These are phyloP conservation scores for Gaillardinia entomophila DNA, from an alignment of 805 yeast genomes.

Conservation along the genomic window DNA sequence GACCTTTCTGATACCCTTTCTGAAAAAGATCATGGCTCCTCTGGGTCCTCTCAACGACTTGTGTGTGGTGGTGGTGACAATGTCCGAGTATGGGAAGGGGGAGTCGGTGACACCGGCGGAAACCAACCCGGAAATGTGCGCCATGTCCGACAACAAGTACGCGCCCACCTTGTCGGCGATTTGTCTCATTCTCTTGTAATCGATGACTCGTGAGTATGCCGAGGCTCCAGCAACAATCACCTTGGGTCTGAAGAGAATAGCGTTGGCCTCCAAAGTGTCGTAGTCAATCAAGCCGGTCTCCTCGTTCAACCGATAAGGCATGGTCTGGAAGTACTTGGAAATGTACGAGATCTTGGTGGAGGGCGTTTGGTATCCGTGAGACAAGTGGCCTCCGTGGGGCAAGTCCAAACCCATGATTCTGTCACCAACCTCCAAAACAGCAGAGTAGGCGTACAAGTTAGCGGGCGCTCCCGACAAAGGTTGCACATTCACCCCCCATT, in stretches of 20 bases:
- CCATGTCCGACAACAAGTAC: slow-evolving; percentile 94
- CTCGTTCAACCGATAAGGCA: slow-evolving; percentile 94
- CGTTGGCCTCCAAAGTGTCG: slow-evolving; percentile 89
- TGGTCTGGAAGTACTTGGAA: slow-evolving; percentile 94
- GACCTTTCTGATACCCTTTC: slow-evolving; percentile 87
- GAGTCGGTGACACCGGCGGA: slow-evolving; percentile 95
- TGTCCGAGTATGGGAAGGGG: slow-evolving; percentile 95
- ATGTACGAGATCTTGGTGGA: slow-evolving; percentile 91
- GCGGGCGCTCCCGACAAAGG: slow-evolving; percentile 97
- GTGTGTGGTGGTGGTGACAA: slow-evolving; percentile 98
- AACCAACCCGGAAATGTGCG: slow-evolving; percentile 93
- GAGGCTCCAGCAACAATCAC: slow-evolving; percentile 96
- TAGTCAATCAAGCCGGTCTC: slow-evolving; percentile 94
- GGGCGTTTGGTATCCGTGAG: slow-evolving; percentile 97
- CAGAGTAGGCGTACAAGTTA: slow-evolving; percentile 93
- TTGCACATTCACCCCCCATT: slow-evolving; percentile 99
- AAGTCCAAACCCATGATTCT: slow-evolving; percentile 96
- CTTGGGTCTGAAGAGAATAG: slow-evolving; percentile 90
- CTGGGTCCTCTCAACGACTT: slow-evolving; percentile 99
- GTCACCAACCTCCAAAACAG: slow-evolving; percentile 91
- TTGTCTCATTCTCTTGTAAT: slow-evolving; percentile 92
- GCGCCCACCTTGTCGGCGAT: slow-evolving; percentile 98
- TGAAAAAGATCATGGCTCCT: slow-evolving; percentile 99
- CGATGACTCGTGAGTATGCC: slow-evolving; percentile 94
- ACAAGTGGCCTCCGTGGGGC: slow-evolving; percentile 98